Conservation (phyloP, 768 basidiomycete genomes). For the Lenzites betulinus region DNA sequence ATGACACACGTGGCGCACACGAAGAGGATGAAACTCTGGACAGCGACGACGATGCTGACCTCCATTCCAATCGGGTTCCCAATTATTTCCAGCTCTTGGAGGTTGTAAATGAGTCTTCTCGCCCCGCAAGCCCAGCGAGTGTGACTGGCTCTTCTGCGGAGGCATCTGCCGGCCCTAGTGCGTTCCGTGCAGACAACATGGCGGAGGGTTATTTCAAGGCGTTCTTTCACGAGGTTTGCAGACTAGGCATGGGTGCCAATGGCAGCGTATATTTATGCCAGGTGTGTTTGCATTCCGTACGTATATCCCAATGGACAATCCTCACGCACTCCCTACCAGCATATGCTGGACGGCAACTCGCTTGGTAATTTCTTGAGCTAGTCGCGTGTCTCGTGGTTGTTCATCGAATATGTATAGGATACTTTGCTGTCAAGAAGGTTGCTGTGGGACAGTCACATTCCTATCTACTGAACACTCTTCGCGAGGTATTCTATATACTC, state of each 20-base stretch:
- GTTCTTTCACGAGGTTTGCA: conserved; percentile 89
- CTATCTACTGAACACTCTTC: conserved; percentile 80
- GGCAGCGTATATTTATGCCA: conserved; percentile 89
- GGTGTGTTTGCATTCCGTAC: conserved; percentile 42
- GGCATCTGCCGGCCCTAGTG: conserved; percentile 21
- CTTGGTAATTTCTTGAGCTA: conserved; percentile 50
- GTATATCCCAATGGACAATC: background rate
- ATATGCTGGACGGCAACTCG: conserved; percentile 84
- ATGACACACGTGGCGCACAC: conserved; percentile 25
- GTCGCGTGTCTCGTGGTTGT: background rate
- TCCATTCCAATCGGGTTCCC: conserved; percentile 54
- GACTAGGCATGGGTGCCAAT: conserved; percentile 94
- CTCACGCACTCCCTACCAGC: conserved; percentile 42
- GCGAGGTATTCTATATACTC: conserved; percentile 51
- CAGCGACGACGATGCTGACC: conserved; percentile 35
- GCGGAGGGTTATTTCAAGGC: conserved; percentile 91
- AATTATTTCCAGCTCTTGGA: conserved; percentile 84
- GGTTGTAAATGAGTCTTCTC: conserved; percentile 61
- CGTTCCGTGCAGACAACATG: conserved; percentile 73
- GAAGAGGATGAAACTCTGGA: conserved; percentile 27
- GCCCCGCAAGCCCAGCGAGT: conserved; percentile 31
- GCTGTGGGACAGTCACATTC: conserved; percentile 90
- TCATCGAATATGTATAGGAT: conserved; percentile 44
- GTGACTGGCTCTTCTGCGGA: background rate
- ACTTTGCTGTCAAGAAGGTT: conserved; percentile 96